Conservation (phyloP, 371 early-diverging fungal species). For the Rhizopus stolonifer region DNA sequence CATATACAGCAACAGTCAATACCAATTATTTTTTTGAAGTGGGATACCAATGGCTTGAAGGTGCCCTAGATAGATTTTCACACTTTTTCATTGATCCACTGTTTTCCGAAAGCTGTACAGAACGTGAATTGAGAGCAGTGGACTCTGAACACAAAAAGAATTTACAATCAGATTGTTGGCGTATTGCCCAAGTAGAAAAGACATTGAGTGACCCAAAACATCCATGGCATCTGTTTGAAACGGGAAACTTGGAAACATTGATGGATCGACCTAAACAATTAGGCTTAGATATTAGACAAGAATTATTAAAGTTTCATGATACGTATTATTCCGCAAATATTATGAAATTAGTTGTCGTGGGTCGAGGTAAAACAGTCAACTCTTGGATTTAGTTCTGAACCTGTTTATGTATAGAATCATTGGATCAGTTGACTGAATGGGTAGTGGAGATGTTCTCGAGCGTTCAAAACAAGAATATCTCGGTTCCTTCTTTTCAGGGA, state of each 20-base stretch:
- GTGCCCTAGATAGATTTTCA: conserved; percentile 93
- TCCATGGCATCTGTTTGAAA: conserved; percentile 85
- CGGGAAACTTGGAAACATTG: conserved; percentile 82
- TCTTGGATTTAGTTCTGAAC: background rate
- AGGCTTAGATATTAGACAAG: conserved; percentile 80
- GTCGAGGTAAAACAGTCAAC: conserved; percentile 59
- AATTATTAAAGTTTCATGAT: conserved; percentile 82
- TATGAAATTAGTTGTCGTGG: conserved; percentile 93
- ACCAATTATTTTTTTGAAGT: conserved; percentile 97
- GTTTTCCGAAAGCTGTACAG: conserved; percentile 83
- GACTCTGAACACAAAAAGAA: conserved; percentile 96
- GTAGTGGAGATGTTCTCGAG: conserved; percentile 74
- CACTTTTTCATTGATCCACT: conserved; percentile 93
- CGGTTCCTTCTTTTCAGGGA: conserved; percentile 59
- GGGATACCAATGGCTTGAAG: conserved; percentile 78
- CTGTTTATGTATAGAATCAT: conserved; percentile 59
- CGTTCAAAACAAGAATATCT: conserved; percentile 68
- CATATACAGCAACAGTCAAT: conserved; percentile 84
- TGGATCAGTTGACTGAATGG: conserved; percentile 79
- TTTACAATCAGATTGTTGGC: conserved; percentile 83
- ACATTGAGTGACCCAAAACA: conserved; percentile 70
- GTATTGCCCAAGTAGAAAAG: conserved; percentile 80
- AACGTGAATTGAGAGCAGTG: conserved; percentile 91
- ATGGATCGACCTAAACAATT: conserved; percentile 64
- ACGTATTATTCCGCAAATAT: conserved; percentile 93